These are phyloP conservation scores for Zygoascus ofunaensis DNA, from an alignment of 805 yeast species.

Conservation along the genomic window DNA sequence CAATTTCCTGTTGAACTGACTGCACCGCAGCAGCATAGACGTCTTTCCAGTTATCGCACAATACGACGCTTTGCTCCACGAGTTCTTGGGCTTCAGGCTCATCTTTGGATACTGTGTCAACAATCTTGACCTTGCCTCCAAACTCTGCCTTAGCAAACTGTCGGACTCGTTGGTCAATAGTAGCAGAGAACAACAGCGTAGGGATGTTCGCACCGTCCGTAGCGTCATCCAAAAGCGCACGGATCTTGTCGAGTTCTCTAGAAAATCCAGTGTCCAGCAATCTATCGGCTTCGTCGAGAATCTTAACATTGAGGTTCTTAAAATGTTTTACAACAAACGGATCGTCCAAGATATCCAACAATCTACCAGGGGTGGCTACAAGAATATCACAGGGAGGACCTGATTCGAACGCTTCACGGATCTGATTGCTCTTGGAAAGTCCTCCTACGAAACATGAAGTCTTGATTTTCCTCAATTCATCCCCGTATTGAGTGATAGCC, in stretches of 20 bases:
- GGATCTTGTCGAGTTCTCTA: conserved; percentile 51
- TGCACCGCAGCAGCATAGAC: conserved; percentile 46
- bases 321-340: conserved; percentile 39
- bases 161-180: conserved; percentile 62
- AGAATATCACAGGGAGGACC: conserved; percentile 40
- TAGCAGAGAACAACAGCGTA: conserved; percentile 79
- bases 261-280: conserved; percentile 71
- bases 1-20: conserved; percentile 36
- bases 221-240: conserved; percentile 37
- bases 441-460: conserved; percentile 65
- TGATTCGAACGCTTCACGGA: conserved; percentile 25
- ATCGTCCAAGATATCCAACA: conserved; percentile 48
- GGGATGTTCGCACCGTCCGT: conserved; percentile 32
- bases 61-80: conserved; percentile 57
- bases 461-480: conserved; percentile 25
- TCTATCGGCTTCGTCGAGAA: conserved; percentile 91
- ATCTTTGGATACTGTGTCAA: conserved; percentile 66
- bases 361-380: conserved; percentile 86
- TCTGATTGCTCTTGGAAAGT: conserved; percentile 35
- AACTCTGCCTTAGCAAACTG: conserved; percentile 48
- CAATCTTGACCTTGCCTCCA: conserved; percentile 28
- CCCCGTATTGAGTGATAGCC: conserved; percentile 33
- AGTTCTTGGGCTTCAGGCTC: conserved; percentile 74
- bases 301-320: conserved; percentile 47
- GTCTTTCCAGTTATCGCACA: conserved; percentile 47